Conservation (phyloP, 495 filamentous ascomycete species). For the Hypoxylon crocopeplum region DNA sequence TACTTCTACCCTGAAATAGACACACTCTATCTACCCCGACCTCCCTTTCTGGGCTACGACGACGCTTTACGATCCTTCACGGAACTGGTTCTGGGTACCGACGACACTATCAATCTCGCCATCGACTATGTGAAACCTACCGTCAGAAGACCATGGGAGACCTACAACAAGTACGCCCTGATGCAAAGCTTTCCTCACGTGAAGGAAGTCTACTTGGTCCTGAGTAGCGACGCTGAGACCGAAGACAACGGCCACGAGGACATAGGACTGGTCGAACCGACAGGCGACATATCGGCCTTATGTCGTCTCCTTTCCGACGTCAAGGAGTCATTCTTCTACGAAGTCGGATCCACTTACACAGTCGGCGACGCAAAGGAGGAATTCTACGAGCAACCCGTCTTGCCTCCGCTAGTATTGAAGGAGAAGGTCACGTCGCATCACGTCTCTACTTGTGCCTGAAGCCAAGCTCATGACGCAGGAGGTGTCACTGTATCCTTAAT, state of each 20-base stretch:
- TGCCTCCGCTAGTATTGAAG: slow-evolving; percentile 39
- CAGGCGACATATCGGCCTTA: slow-evolving; percentile 38
- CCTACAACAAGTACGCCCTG: slow-evolving; percentile 57
- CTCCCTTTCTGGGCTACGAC: slow-evolving; percentile 55
- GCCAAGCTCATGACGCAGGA: neutral
- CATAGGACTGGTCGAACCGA: slow-evolving; percentile 48
- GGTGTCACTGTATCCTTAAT: slow-evolving; percentile 6
- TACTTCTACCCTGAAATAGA: slow-evolving; percentile 55
- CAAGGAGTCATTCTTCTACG: slow-evolving; percentile 49
- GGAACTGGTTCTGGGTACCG: slow-evolving; percentile 33
- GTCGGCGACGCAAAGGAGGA: slow-evolving; percentile 34
- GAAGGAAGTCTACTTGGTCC: slow-evolving; percentile 49
- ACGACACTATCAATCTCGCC: slow-evolving; percentile 47
- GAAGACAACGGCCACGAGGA: slow-evolving; percentile 30
- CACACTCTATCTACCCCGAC: slow-evolving; percentile 57
- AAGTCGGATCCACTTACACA: slow-evolving; percentile 39
- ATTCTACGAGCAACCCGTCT: slow-evolving; percentile 26
- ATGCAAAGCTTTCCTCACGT: slow-evolving; percentile 52
- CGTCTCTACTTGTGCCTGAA: slow-evolving; percentile 8
- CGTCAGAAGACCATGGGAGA: slow-evolving; percentile 59
- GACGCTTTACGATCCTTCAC: slow-evolving; percentile 51
- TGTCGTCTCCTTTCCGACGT: slow-evolving; percentile 49
- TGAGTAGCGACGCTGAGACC: slow-evolving; percentile 16
- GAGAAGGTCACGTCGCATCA: slow-evolving; percentile 21
- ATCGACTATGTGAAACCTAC: slow-evolving; percentile 56